These are phyloP conservation scores for Aspergillus coremiiformis DNA, from an alignment of 495 filamentous ascomycete species.

Conservation along the genomic window DNA sequence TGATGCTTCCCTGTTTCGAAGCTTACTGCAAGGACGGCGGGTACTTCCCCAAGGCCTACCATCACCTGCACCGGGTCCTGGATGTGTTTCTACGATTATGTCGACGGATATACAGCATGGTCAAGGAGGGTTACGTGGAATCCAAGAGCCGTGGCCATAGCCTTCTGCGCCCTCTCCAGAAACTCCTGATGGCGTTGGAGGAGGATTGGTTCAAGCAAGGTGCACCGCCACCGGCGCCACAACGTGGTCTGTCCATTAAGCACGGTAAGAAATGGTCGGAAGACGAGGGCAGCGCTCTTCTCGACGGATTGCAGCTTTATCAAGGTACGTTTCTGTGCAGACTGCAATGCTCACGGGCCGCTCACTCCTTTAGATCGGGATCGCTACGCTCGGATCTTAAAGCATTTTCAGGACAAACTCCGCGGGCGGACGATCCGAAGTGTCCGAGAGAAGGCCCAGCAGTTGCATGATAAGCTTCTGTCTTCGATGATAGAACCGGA, in stretches of 20 bases:
- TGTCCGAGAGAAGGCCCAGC: conserved; percentile 9
- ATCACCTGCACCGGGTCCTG: conserved; percentile 11
- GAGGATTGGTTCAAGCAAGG: not conserved
- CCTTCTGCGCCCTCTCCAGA: conserved; percentile 1
- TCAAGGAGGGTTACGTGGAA: not conserved
- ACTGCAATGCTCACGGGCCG: not conserved
- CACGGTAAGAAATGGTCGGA: conserved; percentile 15
- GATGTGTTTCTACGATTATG: conserved; percentile 11
- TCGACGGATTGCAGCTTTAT: conserved; percentile 13
- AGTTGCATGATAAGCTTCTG: not conserved
- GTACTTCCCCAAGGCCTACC: conserved; percentile 3
- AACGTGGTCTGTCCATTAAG: not conserved
- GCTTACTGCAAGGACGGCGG: conserved; percentile 9
- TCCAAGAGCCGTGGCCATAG: not conserved
- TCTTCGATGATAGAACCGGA: not conserved
- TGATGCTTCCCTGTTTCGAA: conserved; percentile 18
- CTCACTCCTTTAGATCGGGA: conserved; percentile 6
- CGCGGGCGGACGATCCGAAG: conserved; percentile 7
- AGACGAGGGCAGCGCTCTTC: conserved; percentile 11
- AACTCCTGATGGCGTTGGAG: conserved; percentile 5
- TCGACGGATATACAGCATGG: conserved; percentile 6
- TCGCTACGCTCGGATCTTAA: conserved; percentile 15
- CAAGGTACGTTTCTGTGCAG: conserved; percentile 12
- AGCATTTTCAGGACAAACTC: conserved; percentile 9
- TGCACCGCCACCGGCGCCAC: not conserved